A percentile compares a stretch with the other conserved stretches of the same genome.
phyloP scores from a whole-genome alignment of 1,284 basidiomycete genomes.

The Trichosporon coremiiforme region DNA sequence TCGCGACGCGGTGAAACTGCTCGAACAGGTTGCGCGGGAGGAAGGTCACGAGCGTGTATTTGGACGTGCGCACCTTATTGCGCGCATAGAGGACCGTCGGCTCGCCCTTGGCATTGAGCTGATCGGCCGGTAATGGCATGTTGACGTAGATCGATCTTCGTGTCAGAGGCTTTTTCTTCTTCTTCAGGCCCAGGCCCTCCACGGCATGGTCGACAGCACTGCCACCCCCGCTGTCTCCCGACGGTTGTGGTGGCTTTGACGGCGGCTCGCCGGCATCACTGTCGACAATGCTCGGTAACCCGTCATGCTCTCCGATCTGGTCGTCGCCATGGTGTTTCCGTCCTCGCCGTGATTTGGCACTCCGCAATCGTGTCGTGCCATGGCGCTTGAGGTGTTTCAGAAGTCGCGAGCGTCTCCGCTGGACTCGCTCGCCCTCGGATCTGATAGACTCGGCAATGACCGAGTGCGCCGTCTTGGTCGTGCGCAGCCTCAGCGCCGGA shows the following conservation, averaged over 20 bases:
- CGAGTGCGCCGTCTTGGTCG: conserved; percentile 82
- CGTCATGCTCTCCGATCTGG: background rate
- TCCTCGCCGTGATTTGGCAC: conserved; percentile 14
- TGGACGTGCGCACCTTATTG: conserved; percentile 94
- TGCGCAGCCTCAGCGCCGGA: conserved; percentile 79
- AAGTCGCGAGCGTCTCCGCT: conserved; percentile 58
- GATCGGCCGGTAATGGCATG: conserved; percentile 39
- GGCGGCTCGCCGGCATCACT: conserved; percentile 18
- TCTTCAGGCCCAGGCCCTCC: conserved; percentile 13
- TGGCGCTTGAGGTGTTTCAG: conserved; percentile 58
- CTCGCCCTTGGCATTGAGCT: conserved; percentile 63
- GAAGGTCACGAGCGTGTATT: conserved; percentile 90
- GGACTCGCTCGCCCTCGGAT: conserved; percentile 71
- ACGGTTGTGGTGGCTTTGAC: background rate
- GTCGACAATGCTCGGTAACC: conserved; percentile 9
- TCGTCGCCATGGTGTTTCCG: conserved; percentile 13
- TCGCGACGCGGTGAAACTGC: conserved; percentile 87
- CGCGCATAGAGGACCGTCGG: conserved; percentile 75
- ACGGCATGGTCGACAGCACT: conserved; percentile 5
- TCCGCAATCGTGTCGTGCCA: conserved; percentile 15
- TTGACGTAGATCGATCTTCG: conserved; percentile 83
- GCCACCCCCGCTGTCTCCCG: background rate
- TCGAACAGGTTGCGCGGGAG: conserved; percentile 91
- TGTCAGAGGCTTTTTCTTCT: conserved; percentile 29
- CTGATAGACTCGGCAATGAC: conserved; percentile 82